Base-by-base conservation (phyloP, 2,329 filamentous ascomycete genomes). In the Fusarium nisikadoi region DNA sequence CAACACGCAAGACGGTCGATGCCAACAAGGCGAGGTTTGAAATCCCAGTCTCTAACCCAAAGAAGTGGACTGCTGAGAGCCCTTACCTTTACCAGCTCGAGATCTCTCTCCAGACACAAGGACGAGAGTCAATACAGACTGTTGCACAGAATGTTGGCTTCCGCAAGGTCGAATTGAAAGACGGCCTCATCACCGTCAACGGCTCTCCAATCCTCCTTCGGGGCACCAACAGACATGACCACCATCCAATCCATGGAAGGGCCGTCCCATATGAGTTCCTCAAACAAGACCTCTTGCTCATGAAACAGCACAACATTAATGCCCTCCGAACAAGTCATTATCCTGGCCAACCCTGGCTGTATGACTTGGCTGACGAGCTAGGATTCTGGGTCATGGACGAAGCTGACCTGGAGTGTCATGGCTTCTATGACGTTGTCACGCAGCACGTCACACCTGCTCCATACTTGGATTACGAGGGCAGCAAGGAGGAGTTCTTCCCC, bases 351-450 rank as follows among this genome's bases (percentile, higher is more conserved):
- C 64, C 64, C 3, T 66, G 64, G 64, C 3, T 66, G 0, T 66
- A 66, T 14, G 62, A 66, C 8, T 27, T 66, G 11, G 64, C 64
- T 5, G 64, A 66, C 6, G 62, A 66, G 25, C 8, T 66, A 0
- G 64, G 62, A 23, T 66, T 66, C 19, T 66, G 62, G 62, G 64
- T 66, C 17, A 66, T 66, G 62, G 62, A 66, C 5, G 64, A 66
- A 7, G 64, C 64, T 8, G 64, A 66, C 27, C 23, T 66, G 0
- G 64, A 66, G 14, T 66, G 64, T 1, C 64, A 66, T 13, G 64
- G 64, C 0, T 66, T 66, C 8, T 66, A 66, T 14, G 63, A 65
- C 10, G 61, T 65, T 29, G 63, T 66, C 7, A 66, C 63, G 1
- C 61, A 65, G 11, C 50, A 41, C 7, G 52, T 66, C 13, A 27